phyloP scores from a whole-genome alignment of 2,329 filamentous ascomycete genomes.

The Alternaria angustiovoidea region DNA sequence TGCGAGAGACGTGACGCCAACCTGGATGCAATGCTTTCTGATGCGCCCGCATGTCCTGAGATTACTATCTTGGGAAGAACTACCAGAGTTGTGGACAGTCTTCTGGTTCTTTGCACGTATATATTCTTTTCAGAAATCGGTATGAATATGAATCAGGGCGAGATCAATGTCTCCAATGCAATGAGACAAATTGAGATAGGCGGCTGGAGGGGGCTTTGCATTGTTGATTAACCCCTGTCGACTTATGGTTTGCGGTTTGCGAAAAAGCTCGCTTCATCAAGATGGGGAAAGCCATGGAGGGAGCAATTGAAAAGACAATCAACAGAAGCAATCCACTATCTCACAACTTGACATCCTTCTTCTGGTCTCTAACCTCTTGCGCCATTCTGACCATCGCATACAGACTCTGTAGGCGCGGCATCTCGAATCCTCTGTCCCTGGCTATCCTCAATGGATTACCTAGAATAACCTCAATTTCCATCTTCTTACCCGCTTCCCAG shows the following conservation, averaged over 20 bases:
- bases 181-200: background rate
- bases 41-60: background rate
- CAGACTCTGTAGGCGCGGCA: constrained; percentile 71
- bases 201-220: background rate
- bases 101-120: background rate
- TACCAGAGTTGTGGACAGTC: background rate
- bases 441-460: constrained; percentile 75
- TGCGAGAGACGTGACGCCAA: too few species aligned
- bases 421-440: constrained; percentile 67
- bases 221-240: background rate
- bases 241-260: background rate
- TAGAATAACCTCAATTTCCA: constrained; percentile 77
- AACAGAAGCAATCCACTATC: background rate
- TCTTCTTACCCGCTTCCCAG: constrained; percentile 70
- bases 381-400: constrained; percentile 72
- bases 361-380: constrained; percentile 62
- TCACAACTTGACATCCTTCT: constrained; percentile 31
- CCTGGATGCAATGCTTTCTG: background rate
- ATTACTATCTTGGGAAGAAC: background rate
- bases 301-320: background rate
- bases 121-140: background rate
- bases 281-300: background rate
- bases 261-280: background rate
- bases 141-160: background rate
- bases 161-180: background rate